Conservation (phyloP, 345 rosid genomes). For the Nasturtium officinale region DNA sequence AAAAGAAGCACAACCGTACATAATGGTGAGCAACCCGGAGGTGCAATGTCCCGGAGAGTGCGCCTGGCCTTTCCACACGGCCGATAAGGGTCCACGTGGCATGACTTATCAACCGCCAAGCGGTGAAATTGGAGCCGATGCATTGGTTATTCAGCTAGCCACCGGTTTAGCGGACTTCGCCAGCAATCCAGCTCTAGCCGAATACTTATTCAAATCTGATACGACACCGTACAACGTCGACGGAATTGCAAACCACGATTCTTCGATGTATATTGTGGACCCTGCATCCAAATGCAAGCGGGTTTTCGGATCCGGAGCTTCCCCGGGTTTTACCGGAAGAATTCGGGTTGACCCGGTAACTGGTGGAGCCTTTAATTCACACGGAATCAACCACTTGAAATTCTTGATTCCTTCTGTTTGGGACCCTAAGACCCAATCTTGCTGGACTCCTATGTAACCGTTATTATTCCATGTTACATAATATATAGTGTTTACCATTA, state of each 20-base stretch:
- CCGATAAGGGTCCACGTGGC: conserved; percentile 51
- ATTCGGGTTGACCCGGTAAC: conserved; percentile 48
- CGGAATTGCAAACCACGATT: neutral
- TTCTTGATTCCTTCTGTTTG: conserved; percentile 79
- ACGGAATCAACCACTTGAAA: conserved; percentile 52
- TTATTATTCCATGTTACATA: conserved; percentile 4
- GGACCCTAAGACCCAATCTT: conserved; percentile 54
- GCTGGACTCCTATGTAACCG: conserved; percentile 46
- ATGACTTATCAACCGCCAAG: conserved; percentile 57
- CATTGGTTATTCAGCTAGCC: conserved; percentile 64
- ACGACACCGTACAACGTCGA: neutral
- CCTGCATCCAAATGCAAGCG: conserved; percentile 51
- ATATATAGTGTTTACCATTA: neutral
- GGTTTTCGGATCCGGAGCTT: conserved; percentile 61
- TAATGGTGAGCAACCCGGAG: conserved; percentile 66
- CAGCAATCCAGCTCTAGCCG: conserved; percentile 51
- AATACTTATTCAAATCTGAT: conserved; percentile 37
- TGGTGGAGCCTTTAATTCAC: conserved; percentile 60
- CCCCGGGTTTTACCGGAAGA: conserved; percentile 51
- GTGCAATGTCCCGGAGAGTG: conserved; percentile 67
- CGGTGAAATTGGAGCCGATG: conserved; percentile 61
- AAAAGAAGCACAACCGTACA: conserved; percentile 42
- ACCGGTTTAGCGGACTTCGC: conserved; percentile 54
- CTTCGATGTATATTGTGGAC: conserved; percentile 30
- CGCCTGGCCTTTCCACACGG: conserved; percentile 66